These are phyloP conservation scores for Phialophora macrospora DNA, from an alignment of 2,329 filamentous ascomycete species.

Conservation along the genomic window DNA sequence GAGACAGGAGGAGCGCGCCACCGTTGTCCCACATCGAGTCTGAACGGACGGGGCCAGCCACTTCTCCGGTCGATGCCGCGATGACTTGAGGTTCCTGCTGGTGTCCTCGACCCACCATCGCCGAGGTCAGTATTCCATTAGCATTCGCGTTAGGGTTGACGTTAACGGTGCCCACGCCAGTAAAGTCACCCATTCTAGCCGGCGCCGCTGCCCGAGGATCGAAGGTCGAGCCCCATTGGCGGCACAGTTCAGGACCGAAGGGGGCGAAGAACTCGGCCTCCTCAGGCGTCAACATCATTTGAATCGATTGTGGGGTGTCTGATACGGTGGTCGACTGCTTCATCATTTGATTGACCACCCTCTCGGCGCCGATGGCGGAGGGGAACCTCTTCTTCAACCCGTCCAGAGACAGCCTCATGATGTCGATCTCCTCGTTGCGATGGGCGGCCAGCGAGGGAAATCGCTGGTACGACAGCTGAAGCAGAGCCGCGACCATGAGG, in stretches of 20 bases:
- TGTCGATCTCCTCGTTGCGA: slow-evolving; percentile 27
- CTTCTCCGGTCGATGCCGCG: background rate
- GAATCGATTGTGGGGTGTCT: background rate
- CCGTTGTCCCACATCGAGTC: background rate
- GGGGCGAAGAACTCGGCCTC: slow-evolving; percentile 21
- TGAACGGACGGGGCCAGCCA: background rate
- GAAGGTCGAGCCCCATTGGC: slow-evolving; percentile 17
- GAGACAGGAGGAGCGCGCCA: background rate
- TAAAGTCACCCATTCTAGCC: background rate
- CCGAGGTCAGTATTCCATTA: background rate
- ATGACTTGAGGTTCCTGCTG: background rate
- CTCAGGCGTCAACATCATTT: slow-evolving; percentile 4
- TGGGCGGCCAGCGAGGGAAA: slow-evolving; percentile 25
- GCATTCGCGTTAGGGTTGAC: background rate
- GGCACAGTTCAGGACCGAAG: slow-evolving; percentile 23
- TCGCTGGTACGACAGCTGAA: slow-evolving; percentile 34
- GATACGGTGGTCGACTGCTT: slow-evolving; percentile 1
- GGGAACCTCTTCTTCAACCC: slow-evolving; percentile 33
- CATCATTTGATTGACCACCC: slow-evolving; percentile 28
- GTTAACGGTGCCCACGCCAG: background rate
- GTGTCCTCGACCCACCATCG: background rate
- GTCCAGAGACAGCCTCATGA: slow-evolving; percentile 25
- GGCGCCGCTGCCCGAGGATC: background rate
- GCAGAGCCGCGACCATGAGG: slow-evolving; percentile 31
- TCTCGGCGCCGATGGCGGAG: slow-evolving; percentile 31